These are phyloP conservation scores for Sporothrix phasma DNA, from an alignment of 2,329 filamentous ascomycete genomes.

Conservation along the genomic window DNA sequence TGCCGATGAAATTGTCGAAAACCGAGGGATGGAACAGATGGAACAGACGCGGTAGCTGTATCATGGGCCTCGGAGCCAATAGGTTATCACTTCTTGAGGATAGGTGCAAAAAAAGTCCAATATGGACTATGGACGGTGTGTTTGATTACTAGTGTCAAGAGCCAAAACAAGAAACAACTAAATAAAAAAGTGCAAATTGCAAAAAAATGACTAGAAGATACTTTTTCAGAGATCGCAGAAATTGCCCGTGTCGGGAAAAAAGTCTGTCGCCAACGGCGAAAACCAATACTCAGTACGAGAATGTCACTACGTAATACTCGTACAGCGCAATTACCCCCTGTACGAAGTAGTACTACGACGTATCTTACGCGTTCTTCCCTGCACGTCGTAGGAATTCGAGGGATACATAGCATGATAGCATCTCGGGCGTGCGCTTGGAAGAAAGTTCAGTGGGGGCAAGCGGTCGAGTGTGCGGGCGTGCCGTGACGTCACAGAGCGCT, in stretches of 20 bases:
- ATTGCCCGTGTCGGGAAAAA: not conserved
- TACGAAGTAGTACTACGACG: too few species aligned
- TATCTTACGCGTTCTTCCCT: too few species aligned
- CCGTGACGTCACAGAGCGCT: not conserved
- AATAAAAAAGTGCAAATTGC: not conserved
- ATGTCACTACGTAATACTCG: not conserved
- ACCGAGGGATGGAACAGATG: too few species aligned
- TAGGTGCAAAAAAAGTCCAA: too few species aligned
- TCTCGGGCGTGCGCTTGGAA: too few species aligned
- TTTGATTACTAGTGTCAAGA: not conserved
- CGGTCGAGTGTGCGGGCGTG: not conserved
- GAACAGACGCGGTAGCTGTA: not conserved
- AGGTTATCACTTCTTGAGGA: too few species aligned
- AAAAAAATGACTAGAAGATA: not conserved
- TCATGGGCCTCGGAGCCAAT: not conserved
- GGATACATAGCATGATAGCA: too few species aligned
- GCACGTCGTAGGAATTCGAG: too few species aligned
- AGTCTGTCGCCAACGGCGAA: not conserved
- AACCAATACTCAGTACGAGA: not conserved
- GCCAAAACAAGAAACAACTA: not conserved
- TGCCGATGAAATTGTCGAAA: not conserved
- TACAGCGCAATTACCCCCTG: not conserved
- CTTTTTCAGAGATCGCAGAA: not conserved
- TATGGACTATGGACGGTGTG: too few species aligned
- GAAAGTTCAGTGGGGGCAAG: not conserved